Conservation (phyloP, 805 yeast genomes). For the Myxozyma sirexii region DNA sequence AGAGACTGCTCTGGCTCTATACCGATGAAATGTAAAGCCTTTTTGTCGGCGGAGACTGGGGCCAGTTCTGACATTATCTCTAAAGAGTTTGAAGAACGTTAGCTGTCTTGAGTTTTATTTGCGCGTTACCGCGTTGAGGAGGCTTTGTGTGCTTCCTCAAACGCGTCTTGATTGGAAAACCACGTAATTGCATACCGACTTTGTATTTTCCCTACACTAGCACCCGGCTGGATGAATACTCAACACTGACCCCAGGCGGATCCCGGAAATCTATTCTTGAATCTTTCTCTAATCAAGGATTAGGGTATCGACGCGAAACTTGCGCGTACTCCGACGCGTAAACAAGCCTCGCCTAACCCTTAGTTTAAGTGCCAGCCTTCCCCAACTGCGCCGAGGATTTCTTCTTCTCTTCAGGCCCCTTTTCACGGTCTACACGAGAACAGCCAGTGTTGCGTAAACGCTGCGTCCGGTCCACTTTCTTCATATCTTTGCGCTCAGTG, state of each 20-base stretch:
- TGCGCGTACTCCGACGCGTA: slow-evolving; percentile 4
- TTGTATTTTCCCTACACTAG: no score
- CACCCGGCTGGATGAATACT: not conserved
- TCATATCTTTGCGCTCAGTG: not conserved
- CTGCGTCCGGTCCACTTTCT: not conserved
- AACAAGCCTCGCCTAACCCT: slow-evolving; percentile 3
- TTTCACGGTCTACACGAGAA: no score
- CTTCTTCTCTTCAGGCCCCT: not conserved
- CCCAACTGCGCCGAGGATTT: not conserved
- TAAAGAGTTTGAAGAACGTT: not conserved
- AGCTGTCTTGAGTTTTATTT: no score
- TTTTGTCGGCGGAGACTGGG: not conserved
- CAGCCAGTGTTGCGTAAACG: no score
- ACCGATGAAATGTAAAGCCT: slow-evolving; percentile 16
- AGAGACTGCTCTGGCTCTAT: slow-evolving; percentile 18
- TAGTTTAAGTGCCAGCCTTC: not conserved
- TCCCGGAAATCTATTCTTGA: no score
- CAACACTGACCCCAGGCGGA: not conserved
- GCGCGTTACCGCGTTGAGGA: no score
- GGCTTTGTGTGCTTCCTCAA: no score
- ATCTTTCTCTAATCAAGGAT: not conserved
- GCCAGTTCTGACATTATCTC: not conserved
- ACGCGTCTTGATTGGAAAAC: no score
- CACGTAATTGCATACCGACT: no score
- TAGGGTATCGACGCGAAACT: slow-evolving; percentile 9